Evolutionary conservation across 768 basidiomycete species (phyloP), one percentile per base, ranked within the genome.

Genomic region (Termitomyces sp.): DNA sequence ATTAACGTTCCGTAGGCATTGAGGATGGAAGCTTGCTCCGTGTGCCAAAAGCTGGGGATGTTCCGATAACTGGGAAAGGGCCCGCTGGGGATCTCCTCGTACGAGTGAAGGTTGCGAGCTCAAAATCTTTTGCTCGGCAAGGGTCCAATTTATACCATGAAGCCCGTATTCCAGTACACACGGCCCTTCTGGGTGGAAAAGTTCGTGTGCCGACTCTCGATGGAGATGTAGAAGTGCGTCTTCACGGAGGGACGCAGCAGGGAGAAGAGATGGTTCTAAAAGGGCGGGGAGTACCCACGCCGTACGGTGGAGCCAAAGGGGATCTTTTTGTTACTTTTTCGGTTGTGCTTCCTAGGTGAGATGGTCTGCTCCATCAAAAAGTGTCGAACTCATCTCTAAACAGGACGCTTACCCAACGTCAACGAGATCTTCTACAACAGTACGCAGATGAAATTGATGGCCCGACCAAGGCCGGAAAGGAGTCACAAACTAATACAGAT

Each of bases 221-320:
- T 59, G 93, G 95, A 25, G 92, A 97, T 44, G 94, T 98, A 1
- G 94, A 98, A 56, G 91, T 98, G 42, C 88, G 90, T 61, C 83
- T 99, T 41, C 92, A 94, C 54, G 78, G 79, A 21, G 96, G 97
- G 44, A 98, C 96, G 2, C 97, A 98, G 72, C 94, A 89, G 67
- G 95, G 95, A 17, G 94, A 98, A 74, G 94, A 98, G 70, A 95
- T 96, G 84, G 91, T 97, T 21, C 73, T 99, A 65, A 90, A 89
- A 73, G 86, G 86, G 40, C 84, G 91, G 52, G 97, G 97, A 30
- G 85, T 98, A 12, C 69, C 81, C 44, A 77, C 83, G 23, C 77
- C 89, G 7, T 79, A 79, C 66, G 71, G 75, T 50, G 73, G 79
- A 41, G 80, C 80, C 60, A 85, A 79, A 59, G 91, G 96, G 37